Conservation (phyloP, 1,284 basidiomycete genomes). For the Leccinum subfulvum region DNA sequence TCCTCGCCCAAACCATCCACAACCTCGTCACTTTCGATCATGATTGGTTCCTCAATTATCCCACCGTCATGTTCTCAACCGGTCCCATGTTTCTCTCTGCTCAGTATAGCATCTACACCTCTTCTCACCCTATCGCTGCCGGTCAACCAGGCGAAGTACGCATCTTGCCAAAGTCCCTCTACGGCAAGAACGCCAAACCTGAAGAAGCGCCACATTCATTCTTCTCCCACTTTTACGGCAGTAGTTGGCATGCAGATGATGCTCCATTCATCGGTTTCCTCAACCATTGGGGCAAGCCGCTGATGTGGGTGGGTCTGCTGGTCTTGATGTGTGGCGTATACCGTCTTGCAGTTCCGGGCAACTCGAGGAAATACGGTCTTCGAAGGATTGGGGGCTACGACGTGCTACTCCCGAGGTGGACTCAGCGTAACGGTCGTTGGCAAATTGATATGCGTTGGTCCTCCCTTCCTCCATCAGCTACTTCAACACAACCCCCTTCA, state of each 20-base stretch:
- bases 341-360: constrained; percentile 56
- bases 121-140: constrained; percentile 64
- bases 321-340: constrained; percentile 70
- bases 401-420: constrained; percentile 69
- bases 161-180: constrained; percentile 89
- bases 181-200: constrained; percentile 92
- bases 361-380: constrained; percentile 56
- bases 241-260: constrained; percentile 95
- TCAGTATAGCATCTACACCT: constrained; percentile 80
- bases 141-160: constrained; percentile 68
- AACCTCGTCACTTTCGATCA: constrained; percentile 93
- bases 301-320: constrained; percentile 80
- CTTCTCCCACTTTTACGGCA: constrained; percentile 95
- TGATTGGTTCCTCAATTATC: constrained; percentile 92
- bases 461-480: constrained; percentile 46
- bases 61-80: constrained; percentile 99
- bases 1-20: constrained; percentile 92
- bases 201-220: constrained; percentile 88
- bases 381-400: constrained; percentile 71
- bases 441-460: constrained; percentile 68
- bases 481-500: constrained; percentile 49
- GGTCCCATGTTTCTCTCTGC: constrained; percentile 92
- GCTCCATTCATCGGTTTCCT: constrained; percentile 92
- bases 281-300: constrained; percentile 77
- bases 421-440: constrained; percentile 66